phyloP scores from a whole-genome alignment of 2,329 filamentous ascomycete genomes.

The Penicillium oxalicum region DNA sequence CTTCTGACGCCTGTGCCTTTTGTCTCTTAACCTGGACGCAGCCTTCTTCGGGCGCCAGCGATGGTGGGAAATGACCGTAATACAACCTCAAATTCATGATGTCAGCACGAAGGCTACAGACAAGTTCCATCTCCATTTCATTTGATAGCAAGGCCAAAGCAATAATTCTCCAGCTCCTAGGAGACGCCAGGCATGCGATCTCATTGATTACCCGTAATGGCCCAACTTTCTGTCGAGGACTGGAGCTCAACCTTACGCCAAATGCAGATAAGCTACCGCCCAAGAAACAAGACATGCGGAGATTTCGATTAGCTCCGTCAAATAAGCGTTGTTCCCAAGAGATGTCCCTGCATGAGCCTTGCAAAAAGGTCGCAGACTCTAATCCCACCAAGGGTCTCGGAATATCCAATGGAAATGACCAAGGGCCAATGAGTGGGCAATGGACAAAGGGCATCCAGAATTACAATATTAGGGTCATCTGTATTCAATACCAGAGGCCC shows the following conservation, averaged over 20 bases:
- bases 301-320: constrained; percentile 14
- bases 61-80: too few species aligned
- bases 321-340: constrained; percentile 1
- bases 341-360: constrained; percentile 4
- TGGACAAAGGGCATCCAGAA: neutral
- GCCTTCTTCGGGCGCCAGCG: too few species aligned
- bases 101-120: too few species aligned
- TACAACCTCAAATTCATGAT: too few species aligned
- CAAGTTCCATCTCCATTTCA: too few species aligned
- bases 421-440: neutral
- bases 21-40: too few species aligned
- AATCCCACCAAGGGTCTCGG: neutral
- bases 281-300: neutral
- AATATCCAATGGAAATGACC: neutral
- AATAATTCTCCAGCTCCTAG: neutral
- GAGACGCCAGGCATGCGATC: neutral
- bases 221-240: neutral
- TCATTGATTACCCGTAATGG: neutral
- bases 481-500: too few species aligned
- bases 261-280: neutral
- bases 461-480: too few species aligned
- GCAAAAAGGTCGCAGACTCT: neutral
- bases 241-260: neutral
- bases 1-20: too few species aligned
- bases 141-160: too few species aligned